Base-by-base conservation (phyloP, 352 stramenopile species). In the Pythium brachiatum region DNA sequence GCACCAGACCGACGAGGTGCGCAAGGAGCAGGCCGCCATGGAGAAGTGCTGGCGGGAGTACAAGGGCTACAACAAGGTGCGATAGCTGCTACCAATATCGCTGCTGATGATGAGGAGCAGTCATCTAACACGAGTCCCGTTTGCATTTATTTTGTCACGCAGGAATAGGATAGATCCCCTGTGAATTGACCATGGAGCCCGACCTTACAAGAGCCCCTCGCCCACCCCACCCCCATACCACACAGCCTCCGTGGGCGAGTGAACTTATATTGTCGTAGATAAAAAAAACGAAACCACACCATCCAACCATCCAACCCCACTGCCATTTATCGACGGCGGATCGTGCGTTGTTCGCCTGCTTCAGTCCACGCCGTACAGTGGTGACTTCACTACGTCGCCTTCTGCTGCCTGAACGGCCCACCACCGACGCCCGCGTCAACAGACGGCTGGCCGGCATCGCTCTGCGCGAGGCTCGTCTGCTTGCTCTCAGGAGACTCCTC, bases 21-120 rank as follows among this genome's bases (percentile, higher is more conserved):
- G 86, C 64, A 93, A 94, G 76, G 83, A 95, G 66, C 79, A 96
- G 74, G 69, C 73, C n/a, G 86, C 86, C 57, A 75, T 96, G 57
- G 84, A 94, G 71, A 70, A 79, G 53, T 96, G 88, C 80, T 94
- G 87, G 81, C 71, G 83, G 74, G 77, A 93, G 60, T 81, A 76
- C 76, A 94, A 95, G 79, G 75, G 67, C 55, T 74, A 74, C 66
- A 73, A 68, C 66, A 73, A 73, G 60, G 66, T 73, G 25, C 31
- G 60, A 39, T 15, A 1, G 8, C 53, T 36, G 13, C 18, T n/a
- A 15, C 18, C 26, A 62, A 21, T 21, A 13, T 41, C 25, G 39
- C 5, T 47, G 18, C 3, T 39, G 83, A 79, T 68, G 71, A 69
- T 47, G 44, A n/a, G n/a, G n/a, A n/a, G n/a, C n/a, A n/a, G n/a